A percentile compares a stretch with the other conserved stretches of the same genome.
Conservation (phyloP, 1,139 yeast genomes). For the Saccharomyces hybrid region DNA sequence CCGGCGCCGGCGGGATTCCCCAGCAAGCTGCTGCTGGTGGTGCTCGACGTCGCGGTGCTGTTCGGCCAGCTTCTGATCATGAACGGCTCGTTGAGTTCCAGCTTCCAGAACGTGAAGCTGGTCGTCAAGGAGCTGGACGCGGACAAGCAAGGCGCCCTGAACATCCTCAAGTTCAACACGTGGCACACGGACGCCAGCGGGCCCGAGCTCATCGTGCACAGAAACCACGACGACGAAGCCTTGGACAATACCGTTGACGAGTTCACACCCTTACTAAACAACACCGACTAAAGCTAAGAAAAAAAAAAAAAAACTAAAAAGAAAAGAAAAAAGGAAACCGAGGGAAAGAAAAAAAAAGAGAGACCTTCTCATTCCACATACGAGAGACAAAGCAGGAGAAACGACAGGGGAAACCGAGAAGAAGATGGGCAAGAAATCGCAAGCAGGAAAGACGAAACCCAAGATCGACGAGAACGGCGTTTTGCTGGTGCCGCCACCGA, state of each 20-base stretch:
- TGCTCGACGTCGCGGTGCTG: not conserved
- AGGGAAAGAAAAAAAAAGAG: not conserved
- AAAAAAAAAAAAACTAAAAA: not conserved
- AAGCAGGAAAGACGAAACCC: not conserved
- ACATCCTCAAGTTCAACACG: not conserved
- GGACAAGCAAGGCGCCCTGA: not conserved
- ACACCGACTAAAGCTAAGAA: not conserved
- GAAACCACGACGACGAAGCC: not conserved
- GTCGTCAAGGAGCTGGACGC: not conserved
- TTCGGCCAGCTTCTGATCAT: not conserved
- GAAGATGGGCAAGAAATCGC: not conserved
- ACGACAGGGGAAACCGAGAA: not conserved
- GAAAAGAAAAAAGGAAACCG: not conserved
- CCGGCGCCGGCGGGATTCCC: not conserved
- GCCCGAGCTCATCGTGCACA: not conserved
- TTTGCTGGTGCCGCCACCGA: constrained; percentile 19
- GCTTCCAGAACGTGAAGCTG: not conserved
- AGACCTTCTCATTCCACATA: no score
- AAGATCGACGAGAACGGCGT: constrained; percentile 18
- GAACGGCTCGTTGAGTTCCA: not conserved
- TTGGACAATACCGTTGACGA: not conserved
- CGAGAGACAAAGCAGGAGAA: not conserved
- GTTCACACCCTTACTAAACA: not conserved
- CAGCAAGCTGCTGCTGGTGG: not conserved
- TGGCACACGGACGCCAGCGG: not conserved